Conservation (phyloP, 129 eudicot genomes). For the Tanacetum coccineum region DNA sequence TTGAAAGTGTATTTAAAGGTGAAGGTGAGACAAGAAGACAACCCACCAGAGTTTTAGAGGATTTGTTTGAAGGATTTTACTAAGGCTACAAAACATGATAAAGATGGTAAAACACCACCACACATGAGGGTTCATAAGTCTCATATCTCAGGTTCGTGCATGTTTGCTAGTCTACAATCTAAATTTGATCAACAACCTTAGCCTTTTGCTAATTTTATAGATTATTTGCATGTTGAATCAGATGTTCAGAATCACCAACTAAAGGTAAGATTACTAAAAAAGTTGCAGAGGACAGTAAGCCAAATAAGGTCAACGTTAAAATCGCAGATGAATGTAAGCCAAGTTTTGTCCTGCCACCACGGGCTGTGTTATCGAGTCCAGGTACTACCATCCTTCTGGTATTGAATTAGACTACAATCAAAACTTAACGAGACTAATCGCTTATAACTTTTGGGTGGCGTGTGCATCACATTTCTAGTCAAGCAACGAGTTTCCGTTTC, state of each 20-base stretch:
- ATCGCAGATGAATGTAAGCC: conserved; percentile 30
- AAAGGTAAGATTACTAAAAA: conserved; percentile 26
- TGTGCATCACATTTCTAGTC: not conserved
- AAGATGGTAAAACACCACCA: conserved; percentile 39
- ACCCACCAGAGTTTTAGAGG: conserved; percentile 29
- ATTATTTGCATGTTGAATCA: conserved; percentile 6
- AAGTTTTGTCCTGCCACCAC: conserved; percentile 62
- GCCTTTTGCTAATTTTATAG: conserved; percentile 5
- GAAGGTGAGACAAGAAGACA: conserved; percentile 53
- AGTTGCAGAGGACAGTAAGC: conserved; percentile 20
- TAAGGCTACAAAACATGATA: conserved; percentile 17
- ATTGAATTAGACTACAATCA: not conserved
- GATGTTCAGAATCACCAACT: conserved; percentile 23
- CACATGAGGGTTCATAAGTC: conserved; percentile 39
- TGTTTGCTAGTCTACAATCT: conserved; percentile 23
- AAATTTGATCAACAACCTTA: not conserved
- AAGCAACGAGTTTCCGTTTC: too few relatives aligned
- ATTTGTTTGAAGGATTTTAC: conserved; percentile 34
- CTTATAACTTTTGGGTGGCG: conserved; percentile 13
- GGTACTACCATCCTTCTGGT: conserved; percentile 30
- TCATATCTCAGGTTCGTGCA: conserved; percentile 28
- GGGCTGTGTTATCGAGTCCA: conserved; percentile 91
- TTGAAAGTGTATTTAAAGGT: conserved; percentile 73
- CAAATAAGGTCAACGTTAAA: conserved; percentile 17
- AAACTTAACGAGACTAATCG: not conserved